A percentile compares a stretch with the other conserved stretches of the same genome.
phyloP scores from a whole-genome alignment of 2,329 filamentous ascomycete genomes.

The Nectriaceae sp. region DNA sequence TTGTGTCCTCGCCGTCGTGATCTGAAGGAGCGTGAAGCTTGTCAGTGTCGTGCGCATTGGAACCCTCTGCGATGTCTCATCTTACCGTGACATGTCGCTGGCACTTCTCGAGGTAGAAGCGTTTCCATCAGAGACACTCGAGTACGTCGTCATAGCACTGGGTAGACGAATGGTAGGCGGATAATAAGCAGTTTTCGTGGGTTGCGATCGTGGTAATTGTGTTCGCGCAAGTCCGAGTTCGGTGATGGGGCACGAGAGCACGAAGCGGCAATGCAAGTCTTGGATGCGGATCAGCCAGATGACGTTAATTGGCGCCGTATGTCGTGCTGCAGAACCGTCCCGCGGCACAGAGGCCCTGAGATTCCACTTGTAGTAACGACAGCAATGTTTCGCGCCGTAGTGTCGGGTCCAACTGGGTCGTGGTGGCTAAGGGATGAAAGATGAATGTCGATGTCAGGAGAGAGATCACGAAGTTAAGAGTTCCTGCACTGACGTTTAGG shows the following conservation, averaged over 20 bases:
- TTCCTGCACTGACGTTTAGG: conserved; percentile 17
- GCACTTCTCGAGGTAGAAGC: conserved; percentile 40
- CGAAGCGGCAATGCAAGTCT: neutral
- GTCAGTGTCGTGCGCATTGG: conserved; percentile 14
- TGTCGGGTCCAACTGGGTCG: conserved; percentile 10
- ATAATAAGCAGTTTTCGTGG: too few species aligned
- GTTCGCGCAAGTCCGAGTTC: neutral
- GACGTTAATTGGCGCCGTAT: neutral
- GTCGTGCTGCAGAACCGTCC: conserved; percentile 16
- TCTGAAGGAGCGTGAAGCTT: conserved; percentile 36
- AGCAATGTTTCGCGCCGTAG: conserved; percentile 14
- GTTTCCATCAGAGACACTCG: conserved; percentile 52
- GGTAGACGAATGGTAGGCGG: neutral
- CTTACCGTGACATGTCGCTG: conserved; percentile 53
- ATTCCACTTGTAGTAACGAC: conserved; percentile 15
- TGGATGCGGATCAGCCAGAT: neutral
- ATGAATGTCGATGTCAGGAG: conserved; percentile 24
- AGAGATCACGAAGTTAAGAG: conserved; percentile 21
- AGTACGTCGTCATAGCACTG: conserved; percentile 56
- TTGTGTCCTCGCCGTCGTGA: conserved; percentile 67
- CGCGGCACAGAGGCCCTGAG: conserved; percentile 23
- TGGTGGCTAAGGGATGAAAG: conserved; percentile 19
- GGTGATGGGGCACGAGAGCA: neutral
- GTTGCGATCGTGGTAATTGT: neutral
- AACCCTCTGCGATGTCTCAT: neutral